These are phyloP conservation scores for Nitzschia inconspicua DNA, from an alignment of 108 stramenopile species.

Conservation along the genomic window DNA sequence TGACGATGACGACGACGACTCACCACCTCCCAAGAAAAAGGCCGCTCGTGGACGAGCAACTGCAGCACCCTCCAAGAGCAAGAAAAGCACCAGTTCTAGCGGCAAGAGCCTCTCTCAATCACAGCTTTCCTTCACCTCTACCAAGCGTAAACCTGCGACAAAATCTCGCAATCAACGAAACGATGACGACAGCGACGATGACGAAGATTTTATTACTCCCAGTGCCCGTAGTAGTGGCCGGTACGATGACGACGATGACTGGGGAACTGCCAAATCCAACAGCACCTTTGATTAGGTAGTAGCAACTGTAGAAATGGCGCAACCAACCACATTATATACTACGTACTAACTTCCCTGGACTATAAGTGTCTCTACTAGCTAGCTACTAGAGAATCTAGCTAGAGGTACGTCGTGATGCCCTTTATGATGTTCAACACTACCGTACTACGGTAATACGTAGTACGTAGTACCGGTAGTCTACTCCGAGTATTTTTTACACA, in stretches of 20 bases:
- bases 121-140: constrained; percentile 18
- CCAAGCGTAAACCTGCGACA: constrained; percentile 1
- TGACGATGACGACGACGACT: constrained; percentile 10
- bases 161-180: neutral
- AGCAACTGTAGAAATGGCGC: too few species aligned
- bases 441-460: too few species aligned
- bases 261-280: constrained; percentile 5
- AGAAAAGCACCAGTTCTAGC: neutral
- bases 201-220: neutral
- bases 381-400: too few species aligned
- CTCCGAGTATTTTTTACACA: too few species aligned
- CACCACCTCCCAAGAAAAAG: constrained; percentile 5
- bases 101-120: constrained; percentile 16
- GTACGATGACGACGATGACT: constrained; percentile 6
- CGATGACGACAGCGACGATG: neutral
- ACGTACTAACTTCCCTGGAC: too few species aligned
- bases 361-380: too few species aligned
- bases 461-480: too few species aligned
- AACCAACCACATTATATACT: too few species aligned
- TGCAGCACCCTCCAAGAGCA: constrained; percentile 3
- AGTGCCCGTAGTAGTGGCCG: neutral
- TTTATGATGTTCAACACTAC: too few species aligned
- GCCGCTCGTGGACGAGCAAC: neutral
- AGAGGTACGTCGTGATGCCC: too few species aligned
- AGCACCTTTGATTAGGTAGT: neutral